Evolutionary conservation across 2,329 filamentous ascomycete species (phyloP), one percentile per base, ranked within the genome.

Genomic region (Scedosporium minutisporum): DNA sequence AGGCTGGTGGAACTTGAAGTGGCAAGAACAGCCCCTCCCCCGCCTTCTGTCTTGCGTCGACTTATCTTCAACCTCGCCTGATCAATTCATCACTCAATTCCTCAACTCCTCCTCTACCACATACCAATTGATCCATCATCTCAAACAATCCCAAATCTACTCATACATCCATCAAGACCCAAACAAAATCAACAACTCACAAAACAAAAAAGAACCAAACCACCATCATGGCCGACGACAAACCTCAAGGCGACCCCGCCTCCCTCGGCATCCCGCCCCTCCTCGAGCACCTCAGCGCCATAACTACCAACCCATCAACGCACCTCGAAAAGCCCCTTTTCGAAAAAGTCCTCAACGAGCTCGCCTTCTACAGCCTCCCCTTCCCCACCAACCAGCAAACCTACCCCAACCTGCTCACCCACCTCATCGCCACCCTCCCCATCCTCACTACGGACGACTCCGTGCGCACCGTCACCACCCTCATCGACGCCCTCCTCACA

Each of bases 251-350:
- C 23, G 60, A 62, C 60, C 51, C 60, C 14, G 51, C 60, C 60
- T 27, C 29, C 12, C 16, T 62, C 51, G 60, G 60, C 51, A 62
- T 62, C 51, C 60, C 60, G 27, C 60, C 60, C 16, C 60, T 62
- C 51, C 51, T 62, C 33, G 48, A 12, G 1, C 61, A 63, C 27
- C 55, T 63, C 41, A 18, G 6, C 10, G 21, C 55, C 55, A 18
- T 63, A 41, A n/a, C 10, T 4, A 3, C 42, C 16, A 41, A 57
- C 33, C 61, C 61, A 16, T 12, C 61, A 6, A 63, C 57, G 1
- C 41, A 41, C 0, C 44, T 63, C 29, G 27, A 63, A n/a, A 10
- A 14, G 4, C 18, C 61, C 41, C 61, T 63, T 42, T 63, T 63
- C 42, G 55, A 59, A 14, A 58, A 53, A 41, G 42, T 63, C 16